phyloP scores from a whole-genome alignment of 257 asterid genomes.

The Jaltomata sinuosa region DNA sequence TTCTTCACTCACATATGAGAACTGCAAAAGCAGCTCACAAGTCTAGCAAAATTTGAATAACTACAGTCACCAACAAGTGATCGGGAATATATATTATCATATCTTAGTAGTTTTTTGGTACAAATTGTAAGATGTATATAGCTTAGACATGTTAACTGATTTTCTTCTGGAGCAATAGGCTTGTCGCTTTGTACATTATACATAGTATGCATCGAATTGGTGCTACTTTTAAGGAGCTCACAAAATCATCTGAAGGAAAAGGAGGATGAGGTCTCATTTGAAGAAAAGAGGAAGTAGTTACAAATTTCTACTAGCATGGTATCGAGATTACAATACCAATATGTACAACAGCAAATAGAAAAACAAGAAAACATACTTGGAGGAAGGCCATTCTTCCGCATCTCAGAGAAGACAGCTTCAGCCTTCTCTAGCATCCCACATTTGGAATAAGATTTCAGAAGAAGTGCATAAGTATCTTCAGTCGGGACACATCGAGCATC shows the following conservation, averaged over 20 bases:
- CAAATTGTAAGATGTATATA: not conserved
- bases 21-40: not conserved
- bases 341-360: not conserved
- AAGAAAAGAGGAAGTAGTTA: not conserved
- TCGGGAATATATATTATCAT: not conserved
- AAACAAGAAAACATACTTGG: conserved; percentile 34
- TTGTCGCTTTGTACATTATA: not conserved
- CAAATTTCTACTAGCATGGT: not conserved
- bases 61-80: not conserved
- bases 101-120: not conserved
- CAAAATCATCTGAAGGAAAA: too few relatives aligned
- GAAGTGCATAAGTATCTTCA: conserved; percentile 82
- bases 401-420: conserved; percentile 64
- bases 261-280: too few relatives aligned
- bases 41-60: not conserved
- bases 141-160: not conserved
- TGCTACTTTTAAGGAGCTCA: too few relatives aligned
- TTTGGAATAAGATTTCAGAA: conserved; percentile 57
- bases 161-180: not conserved
- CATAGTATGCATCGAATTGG: not conserved
- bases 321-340: not conserved
- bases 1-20: not conserved
- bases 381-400: conserved; percentile 45
- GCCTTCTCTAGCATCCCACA: conserved; percentile 53
- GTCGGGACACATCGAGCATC: conserved; percentile 77